phyloP scores from a whole-genome alignment of 2,329 filamentous ascomycete genomes.

The Botryotinia convoluta region DNA sequence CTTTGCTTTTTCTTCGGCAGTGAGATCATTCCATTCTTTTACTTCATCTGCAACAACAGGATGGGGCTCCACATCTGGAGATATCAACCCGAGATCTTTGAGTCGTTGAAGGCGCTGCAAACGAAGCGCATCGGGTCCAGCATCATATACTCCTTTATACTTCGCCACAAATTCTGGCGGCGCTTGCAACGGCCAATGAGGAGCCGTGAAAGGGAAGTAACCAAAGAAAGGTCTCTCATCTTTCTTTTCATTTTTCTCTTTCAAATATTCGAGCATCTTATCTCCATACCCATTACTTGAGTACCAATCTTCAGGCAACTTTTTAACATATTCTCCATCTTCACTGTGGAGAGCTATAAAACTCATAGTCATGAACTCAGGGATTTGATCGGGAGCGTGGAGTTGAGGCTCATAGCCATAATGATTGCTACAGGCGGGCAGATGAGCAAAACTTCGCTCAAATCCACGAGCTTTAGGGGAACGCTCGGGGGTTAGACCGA shows the following conservation, averaged over 20 bases:
- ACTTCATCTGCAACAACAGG: constrained; percentile 25
- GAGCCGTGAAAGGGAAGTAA: constrained; percentile 51
- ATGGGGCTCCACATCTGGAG: constrained; percentile 23
- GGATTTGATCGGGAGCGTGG: background rate
- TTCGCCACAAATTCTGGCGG: background rate
- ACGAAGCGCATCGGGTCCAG: background rate
- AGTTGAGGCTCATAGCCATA: background rate
- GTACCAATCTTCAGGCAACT: background rate
- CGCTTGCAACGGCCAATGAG: constrained; percentile 38
- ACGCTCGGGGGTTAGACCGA: background rate
- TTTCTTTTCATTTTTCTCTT: constrained; percentile 16
- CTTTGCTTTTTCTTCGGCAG: constrained; percentile 4
- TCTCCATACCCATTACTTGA: constrained; percentile 19
- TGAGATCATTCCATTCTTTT: constrained; percentile 45
- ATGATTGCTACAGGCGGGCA: background rate
- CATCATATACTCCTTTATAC: background rate
- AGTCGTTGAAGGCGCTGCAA: background rate
- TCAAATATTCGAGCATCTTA: constrained; percentile 23
- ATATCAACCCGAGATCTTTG: background rate
- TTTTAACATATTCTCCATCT: background rate
- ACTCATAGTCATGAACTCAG: background rate
- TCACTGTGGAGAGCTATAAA: background rate
- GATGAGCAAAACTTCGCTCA: background rate
- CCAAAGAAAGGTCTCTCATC: constrained; percentile 46
- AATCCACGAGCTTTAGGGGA: background rate